phyloP scores from a whole-genome alignment of 352 stramenopile genomes.

The Globisporangium viniferum region DNA sequence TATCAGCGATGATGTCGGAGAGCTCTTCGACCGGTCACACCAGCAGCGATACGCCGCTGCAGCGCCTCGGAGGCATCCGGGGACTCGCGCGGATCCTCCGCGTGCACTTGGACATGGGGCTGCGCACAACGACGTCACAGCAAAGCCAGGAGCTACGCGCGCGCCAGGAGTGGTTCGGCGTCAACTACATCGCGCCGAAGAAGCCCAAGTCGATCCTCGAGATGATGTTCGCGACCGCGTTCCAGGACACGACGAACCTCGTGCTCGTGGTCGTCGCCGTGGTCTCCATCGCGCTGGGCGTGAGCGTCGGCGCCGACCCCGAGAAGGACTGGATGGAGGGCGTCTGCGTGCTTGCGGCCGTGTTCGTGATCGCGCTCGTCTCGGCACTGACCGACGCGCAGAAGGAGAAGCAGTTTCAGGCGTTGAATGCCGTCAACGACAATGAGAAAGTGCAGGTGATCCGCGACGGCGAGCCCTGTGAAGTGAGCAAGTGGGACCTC shows the following conservation, averaged over 20 bases:
- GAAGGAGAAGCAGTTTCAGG: constrained; percentile 70
- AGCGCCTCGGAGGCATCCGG: constrained; percentile 1
- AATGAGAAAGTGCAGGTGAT: constrained; percentile 48
- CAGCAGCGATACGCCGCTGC: neutral
- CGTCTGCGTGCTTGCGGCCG: constrained; percentile 71
- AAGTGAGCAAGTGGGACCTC: constrained; percentile 30
- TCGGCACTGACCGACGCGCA: constrained; percentile 27
- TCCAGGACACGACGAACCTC: constrained; percentile 52
- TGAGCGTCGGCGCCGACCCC: neutral
- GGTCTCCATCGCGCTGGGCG: constrained; percentile 26
- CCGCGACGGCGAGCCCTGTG: constrained; percentile 23
- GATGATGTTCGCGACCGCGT: constrained; percentile 48
- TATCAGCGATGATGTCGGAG: neutral
- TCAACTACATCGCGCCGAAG: constrained; percentile 31
- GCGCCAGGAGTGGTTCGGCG: constrained; percentile 22
- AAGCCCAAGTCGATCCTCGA: constrained; percentile 18
- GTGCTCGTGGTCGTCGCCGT: constrained; percentile 35
- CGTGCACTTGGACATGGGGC: neutral
- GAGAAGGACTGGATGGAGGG: constrained; percentile 6
- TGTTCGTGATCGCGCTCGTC: constrained; percentile 88
- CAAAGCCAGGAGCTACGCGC: neutral
- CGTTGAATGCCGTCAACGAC: constrained; percentile 68
- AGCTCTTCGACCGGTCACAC: neutral
- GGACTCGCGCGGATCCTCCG: constrained; percentile 3
- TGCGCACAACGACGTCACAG: neutral